Evolutionary conservation across 192 early-diverging fungal species (phyloP).

Genomic region (Entomortierella chlamydospora): DNA sequence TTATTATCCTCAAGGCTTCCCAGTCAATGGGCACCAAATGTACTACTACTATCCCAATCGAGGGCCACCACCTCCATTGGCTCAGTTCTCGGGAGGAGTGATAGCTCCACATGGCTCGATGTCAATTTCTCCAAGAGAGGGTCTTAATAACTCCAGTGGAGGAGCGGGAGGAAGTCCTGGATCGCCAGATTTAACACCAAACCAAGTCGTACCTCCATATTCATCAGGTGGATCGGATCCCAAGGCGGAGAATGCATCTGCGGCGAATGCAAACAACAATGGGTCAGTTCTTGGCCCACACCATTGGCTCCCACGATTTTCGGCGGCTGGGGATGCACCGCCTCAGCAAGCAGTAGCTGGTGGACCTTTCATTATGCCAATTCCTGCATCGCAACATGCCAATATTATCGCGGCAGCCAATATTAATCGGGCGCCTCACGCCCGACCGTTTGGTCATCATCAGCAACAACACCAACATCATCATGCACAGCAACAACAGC

Average conservation of each 20-base stretch:
- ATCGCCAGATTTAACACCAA: background rate
- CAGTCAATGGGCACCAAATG: constrained; percentile 17
- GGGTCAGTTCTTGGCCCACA: constrained; percentile 13
- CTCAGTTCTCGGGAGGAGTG: constrained; percentile 15
- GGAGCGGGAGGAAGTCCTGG: background rate
- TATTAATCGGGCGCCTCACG: constrained; percentile 34
- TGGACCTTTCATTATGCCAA: constrained; percentile 12
- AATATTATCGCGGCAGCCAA: constrained; percentile 35
- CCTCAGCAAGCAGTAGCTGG: constrained; percentile 8
- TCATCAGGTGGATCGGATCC: background rate
- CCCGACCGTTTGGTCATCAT: constrained; percentile 22
- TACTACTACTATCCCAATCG: constrained; percentile 22
- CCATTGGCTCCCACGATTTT: constrained; percentile 50
- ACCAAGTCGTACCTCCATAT: background rate
- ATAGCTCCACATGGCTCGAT: constrained; percentile 6
- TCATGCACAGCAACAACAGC: constrained; percentile 4
- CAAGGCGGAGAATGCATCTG: constrained; percentile 1
- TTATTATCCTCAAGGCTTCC: constrained; percentile 27
- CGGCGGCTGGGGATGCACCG: constrained; percentile 46
- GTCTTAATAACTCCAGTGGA: background rate
- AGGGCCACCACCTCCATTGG: constrained; percentile 22
- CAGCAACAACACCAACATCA: constrained; percentile 18
- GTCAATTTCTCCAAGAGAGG: constrained; percentile 4
- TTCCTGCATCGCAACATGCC: constrained; percentile 22
- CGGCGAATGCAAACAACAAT: background rate